Base-by-base conservation (phyloP, 169 alveolate species). In the Ichthyophthirius multifiliis region DNA sequence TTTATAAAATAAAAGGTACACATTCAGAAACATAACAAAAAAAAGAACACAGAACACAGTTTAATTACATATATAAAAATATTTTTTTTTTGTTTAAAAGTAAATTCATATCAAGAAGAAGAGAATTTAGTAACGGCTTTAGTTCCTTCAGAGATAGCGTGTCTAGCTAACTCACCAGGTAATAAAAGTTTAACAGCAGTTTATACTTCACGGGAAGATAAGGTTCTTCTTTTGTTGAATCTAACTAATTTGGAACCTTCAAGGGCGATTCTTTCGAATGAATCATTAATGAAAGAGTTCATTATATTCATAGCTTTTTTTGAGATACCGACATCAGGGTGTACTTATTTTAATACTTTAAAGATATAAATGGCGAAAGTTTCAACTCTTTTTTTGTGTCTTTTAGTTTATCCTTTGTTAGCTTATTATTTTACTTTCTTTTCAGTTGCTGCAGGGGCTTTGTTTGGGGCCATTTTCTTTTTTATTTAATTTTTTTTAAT, bases 91-190 rank as follows among this genome's bases (percentile, higher is more conserved):
- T n/a, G n/a, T n/a, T n/a, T n/a, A n/a, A n/a, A n/a, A n/a, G n/a
- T n/a, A n/a, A 44, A 37, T n/a, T n/a, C n/a, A n/a, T n/a, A n/a
- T 76, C 83, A 78, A 43, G 76, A 62, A 82, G 71, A 79, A 62
- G 99, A 96, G 94, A 96, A 98, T 91, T 98, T 98, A 87, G 99
- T 97, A 79, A 98, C 99, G 85, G 99, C 99, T 94, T 98, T 98
- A 84, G 99, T 98, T 55, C 99, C 99, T 90, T 98, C 99, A 74
- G 99, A 95, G 77, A 98, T 99, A 82, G 99, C 99, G 91, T 98
- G 99, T 95, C 98, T 98, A 90, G 99, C 98, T 79, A 98, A 96
- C 89, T 98, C 99, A 55, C 99, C 99, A 44, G 99, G 99, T 75
- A 98, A 97, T 75, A 98, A 90, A 65, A 98, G 97, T 76, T 99